Evolutionary conservation across 2,329 filamentous ascomycete species (phyloP), one percentile per base, ranked within the genome.

Genomic region (Alternaria ethzedia): DNA sequence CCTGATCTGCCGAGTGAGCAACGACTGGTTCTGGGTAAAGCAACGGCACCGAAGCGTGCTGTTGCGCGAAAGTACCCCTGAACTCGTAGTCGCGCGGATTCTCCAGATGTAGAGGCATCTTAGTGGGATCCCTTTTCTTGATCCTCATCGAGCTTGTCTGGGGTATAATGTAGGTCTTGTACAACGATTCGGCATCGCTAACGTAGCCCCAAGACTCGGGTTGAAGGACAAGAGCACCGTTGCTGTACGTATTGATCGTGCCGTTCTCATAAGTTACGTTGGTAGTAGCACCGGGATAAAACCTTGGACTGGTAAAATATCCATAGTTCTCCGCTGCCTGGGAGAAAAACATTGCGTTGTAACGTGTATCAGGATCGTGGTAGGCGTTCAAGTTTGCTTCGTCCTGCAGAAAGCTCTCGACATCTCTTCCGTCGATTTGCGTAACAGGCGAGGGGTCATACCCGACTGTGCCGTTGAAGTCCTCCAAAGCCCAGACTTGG

Each of bases 361-460:
- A 83, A 17, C 78, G 71, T 0, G 80, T 75, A 60, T 83, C 81
- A 3, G 79, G 79, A 41, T 83, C 82, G 23, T 82, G 80, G 32
- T 77, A 79, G 0, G 70, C 28, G n/a, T 65, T 75, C 30, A 70
- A 45, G 3, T 68, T 49, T 15, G 79, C 72, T 49, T 79, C 75
- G 11, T 76, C 68, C 10, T 76, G 66, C 41, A 83, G 64, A 25
- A 78, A 82, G 13, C 75, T 67, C 7, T 72, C 61, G 1, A 75
- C 78, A 51, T 79, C 74, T 46, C 75, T 66, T 2, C 78, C 81
- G 41, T 82, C 72, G 54, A 83, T 82, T 20, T 76, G 67, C 0
- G 70, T 75, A 9, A 83, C 65, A 0, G 78, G 73, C n/a, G 80
- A 82, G 3, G 75, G 76, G 10, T 70, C 70, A 47, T 68, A 73